phyloP scores from a whole-genome alignment of 176 grass and related monocot genomes.

The Chrysopogon serrulatus region DNA sequence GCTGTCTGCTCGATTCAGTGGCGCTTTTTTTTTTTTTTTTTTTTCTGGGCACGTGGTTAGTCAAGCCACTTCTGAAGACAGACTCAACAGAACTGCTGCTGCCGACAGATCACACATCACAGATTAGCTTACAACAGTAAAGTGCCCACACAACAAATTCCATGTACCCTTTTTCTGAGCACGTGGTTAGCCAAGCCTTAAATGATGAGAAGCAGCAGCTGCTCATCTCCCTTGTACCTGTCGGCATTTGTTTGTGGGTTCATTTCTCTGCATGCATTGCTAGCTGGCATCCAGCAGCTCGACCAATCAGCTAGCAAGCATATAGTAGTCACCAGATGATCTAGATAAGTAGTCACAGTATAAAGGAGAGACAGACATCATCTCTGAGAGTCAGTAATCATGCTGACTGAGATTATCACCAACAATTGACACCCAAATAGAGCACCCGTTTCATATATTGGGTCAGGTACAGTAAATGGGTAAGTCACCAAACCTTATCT shows the following conservation, averaged over 20 bases:
- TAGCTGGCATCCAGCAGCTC: background rate
- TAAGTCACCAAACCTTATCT: too few relatives aligned
- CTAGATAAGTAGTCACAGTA: background rate
- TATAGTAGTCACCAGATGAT: background rate
- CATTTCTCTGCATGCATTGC: too few relatives aligned
- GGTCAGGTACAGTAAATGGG: too few relatives aligned
- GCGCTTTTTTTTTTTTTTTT: too few relatives aligned
- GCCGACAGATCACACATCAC: background rate
- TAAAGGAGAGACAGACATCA: background rate
- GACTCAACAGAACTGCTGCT: too few relatives aligned
- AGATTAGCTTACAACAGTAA: conserved; percentile 19
- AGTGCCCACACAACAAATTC: conserved; percentile 31
- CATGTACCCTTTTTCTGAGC: conserved; percentile 23
- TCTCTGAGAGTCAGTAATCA: too few relatives aligned
- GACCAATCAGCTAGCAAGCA: background rate
- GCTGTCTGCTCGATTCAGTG: too few relatives aligned
- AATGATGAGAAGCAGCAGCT: conserved; percentile 17
- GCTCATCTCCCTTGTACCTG: background rate
- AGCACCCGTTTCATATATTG: too few relatives aligned
- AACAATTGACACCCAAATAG: too few relatives aligned
- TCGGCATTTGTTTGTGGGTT: background rate
- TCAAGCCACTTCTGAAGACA: too few relatives aligned
- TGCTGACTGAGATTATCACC: too few relatives aligned
- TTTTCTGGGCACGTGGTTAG: too few relatives aligned
- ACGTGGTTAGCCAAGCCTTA: conserved; percentile 27